Conservation (phyloP, 1,284 basidiomycete species). For the Austroboletus novae-zelandiae region DNA sequence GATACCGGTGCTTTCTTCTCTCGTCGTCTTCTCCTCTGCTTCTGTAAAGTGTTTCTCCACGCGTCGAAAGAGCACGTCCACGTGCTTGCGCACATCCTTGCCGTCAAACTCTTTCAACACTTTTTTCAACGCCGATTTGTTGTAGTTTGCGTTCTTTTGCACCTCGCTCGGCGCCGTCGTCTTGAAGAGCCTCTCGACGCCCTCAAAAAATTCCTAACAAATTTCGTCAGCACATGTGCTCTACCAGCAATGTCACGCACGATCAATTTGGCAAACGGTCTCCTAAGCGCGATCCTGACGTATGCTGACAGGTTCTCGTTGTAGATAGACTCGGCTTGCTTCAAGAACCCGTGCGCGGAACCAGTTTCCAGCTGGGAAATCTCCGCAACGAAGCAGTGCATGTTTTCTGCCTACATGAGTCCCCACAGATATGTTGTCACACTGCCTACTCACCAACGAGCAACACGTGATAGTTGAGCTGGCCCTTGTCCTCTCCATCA, state of each 20-base stretch:
- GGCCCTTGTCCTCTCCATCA: constrained; percentile 92
- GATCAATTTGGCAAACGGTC: constrained; percentile 86
- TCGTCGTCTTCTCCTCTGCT: constrained; percentile 61
- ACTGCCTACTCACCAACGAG: constrained; percentile 74
- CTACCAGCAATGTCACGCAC: constrained; percentile 46
- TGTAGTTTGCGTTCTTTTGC: constrained; percentile 74
- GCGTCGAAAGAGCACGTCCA: constrained; percentile 86
- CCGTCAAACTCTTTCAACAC: constrained; percentile 81
- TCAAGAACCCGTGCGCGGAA: constrained; percentile 67
- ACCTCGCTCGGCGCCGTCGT: constrained; percentile 83
- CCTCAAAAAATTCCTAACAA: constrained; percentile 89
- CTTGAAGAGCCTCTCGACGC: constrained; percentile 82
- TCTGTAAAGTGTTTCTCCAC: constrained; percentile 96
- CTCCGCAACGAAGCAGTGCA: constrained; percentile 90
- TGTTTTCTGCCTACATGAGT: constrained; percentile 70
- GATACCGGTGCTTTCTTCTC: constrained; percentile 56
- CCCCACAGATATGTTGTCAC: not conserved
- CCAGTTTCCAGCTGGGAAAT: constrained; percentile 68
- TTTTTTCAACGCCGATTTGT: constrained; percentile 77
- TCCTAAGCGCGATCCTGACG: constrained; percentile 81
- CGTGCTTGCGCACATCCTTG: constrained; percentile 85
- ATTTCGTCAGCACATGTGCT: constrained; percentile 7
- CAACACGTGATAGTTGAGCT: constrained; percentile 94
- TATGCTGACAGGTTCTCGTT: constrained; percentile 87
- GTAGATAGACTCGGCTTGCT: constrained; percentile 80